These are phyloP conservation scores for Dendrobium officinale DNA, from an alignment of 106 monocot genomes.

Conservation along the genomic window DNA sequence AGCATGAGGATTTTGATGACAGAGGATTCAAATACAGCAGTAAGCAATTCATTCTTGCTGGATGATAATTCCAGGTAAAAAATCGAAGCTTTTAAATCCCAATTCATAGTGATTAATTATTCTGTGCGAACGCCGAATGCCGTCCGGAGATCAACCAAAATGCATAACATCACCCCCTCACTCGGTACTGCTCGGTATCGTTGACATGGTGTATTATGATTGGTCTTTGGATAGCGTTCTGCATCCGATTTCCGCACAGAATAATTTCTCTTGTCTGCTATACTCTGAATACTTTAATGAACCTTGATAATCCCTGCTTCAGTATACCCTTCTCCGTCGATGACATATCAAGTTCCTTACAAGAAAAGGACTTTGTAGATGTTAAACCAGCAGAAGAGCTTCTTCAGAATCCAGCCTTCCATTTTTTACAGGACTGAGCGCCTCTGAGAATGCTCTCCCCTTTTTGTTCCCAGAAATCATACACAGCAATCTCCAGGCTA, in stretches of 20 bases:
- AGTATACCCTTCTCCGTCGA: slow-evolving; percentile 72
- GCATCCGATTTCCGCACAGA: background rate
- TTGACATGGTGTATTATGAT: too few species aligned
- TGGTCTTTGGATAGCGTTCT: too few species aligned
- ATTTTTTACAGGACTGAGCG: slow-evolving; percentile 61
- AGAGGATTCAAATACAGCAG: slow-evolving; percentile 43
- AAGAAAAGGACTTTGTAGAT: slow-evolving; percentile 48
- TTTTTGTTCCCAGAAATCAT: too few species aligned
- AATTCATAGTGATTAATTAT: too few species aligned
- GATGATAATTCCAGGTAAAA: slow-evolving; percentile 71
- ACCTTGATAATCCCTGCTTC: background rate
- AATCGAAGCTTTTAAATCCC: too few species aligned
- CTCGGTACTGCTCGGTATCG: too few species aligned
- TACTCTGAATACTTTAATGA: background rate
- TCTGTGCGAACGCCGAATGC: too few species aligned
- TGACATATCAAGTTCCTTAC: slow-evolving; percentile 38
- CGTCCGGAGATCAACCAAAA: too few species aligned
- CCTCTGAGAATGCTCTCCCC: slow-evolving; percentile 7
- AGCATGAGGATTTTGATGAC: slow-evolving; percentile 60
- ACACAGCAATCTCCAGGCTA: background rate
- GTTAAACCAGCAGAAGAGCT: slow-evolving; percentile 48
- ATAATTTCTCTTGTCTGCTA: background rate
- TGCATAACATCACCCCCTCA: too few species aligned
- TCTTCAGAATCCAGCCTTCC: slow-evolving; percentile 64
- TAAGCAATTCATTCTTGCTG: slow-evolving; percentile 47